phyloP scores from a whole-genome alignment of 2,329 filamentous ascomycete species.

The Diaporthe aspalathi region DNA sequence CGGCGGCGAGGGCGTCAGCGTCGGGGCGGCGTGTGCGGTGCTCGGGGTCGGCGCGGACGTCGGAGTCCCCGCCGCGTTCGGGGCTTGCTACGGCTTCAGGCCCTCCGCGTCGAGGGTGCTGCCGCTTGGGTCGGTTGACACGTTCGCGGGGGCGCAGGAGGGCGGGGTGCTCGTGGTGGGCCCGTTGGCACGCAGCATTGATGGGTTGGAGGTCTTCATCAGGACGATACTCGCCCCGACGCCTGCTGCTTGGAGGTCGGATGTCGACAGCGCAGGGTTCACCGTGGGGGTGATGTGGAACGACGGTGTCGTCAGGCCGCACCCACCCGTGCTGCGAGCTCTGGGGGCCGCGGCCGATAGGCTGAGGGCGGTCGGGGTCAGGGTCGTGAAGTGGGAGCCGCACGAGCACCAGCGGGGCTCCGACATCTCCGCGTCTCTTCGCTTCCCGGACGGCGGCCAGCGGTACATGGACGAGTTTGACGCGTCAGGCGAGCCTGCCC shows the following conservation, averaged over 20 bases:
- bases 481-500: slow-evolving; percentile 37
- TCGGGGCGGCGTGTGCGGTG: slow-evolving; percentile 52
- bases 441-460: slow-evolving; percentile 32
- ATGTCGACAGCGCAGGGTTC: slow-evolving; percentile 6
- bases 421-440: slow-evolving; percentile 29
- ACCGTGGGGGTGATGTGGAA: slow-evolving; percentile 36
- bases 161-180: slow-evolving; percentile 27
- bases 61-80: slow-evolving; percentile 38
- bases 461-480: slow-evolving; percentile 33
- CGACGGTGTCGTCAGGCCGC: slow-evolving; percentile 37
- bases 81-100: slow-evolving; percentile 36
- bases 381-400: slow-evolving; percentile 39
- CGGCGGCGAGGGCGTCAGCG: slow-evolving; percentile 55
- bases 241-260: slow-evolving; percentile 30
- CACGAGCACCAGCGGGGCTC: slow-evolving; percentile 34
- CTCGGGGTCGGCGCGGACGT: slow-evolving; percentile 46
- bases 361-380: slow-evolving; percentile 34
- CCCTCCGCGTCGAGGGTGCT: slow-evolving; percentile 35
- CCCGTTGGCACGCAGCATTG: slow-evolving; percentile 34
- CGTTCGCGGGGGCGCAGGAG: slow-evolving; percentile 19
- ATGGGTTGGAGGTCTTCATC: slow-evolving; percentile 36
- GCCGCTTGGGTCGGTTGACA: not conserved
- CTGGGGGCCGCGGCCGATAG: slow-evolving; percentile 26
- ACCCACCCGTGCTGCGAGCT: slow-evolving; percentile 37
- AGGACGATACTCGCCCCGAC: slow-evolving; percentile 30